These are phyloP conservation scores for Amanita jacksonii DNA, from an alignment of 768 basidiomycete species.

Conservation along the genomic window DNA sequence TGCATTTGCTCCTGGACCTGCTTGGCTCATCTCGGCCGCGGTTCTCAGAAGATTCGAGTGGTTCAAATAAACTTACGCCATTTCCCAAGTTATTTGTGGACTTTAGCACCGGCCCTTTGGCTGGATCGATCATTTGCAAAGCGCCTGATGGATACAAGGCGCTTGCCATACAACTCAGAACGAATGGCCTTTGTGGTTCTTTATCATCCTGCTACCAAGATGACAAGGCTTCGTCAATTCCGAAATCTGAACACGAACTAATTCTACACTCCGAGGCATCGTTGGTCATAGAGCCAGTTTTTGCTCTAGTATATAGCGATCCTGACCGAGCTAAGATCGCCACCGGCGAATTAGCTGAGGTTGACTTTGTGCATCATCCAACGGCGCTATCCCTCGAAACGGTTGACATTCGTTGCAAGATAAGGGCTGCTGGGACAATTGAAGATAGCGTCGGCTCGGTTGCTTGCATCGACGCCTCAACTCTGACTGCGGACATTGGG, in stretches of 20 bases:
- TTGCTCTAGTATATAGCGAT: conserved; percentile 40
- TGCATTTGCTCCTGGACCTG: conserved; percentile 31
- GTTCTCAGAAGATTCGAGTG: background rate
- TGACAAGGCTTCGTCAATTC: conserved; percentile 14
- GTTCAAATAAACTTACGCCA: conserved; percentile 5
- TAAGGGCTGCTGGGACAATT: conserved; percentile 40
- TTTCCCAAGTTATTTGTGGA: conserved; percentile 40
- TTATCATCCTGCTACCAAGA: conserved; percentile 32
- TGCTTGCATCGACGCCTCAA: conserved; percentile 32
- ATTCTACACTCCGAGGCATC: conserved; percentile 33
- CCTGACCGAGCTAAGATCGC: conserved; percentile 6
- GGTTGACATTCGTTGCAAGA: conserved; percentile 36
- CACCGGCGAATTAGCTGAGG: conserved; percentile 20
- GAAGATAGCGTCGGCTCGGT: conserved; percentile 33
- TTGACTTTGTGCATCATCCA: conserved; percentile 36
- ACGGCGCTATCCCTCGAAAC: conserved; percentile 48
- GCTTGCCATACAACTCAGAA: conserved; percentile 46
- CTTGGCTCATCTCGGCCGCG: conserved; percentile 13
- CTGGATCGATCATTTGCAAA: conserved; percentile 42
- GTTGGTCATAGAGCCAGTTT: conserved; percentile 39
- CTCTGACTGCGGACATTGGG: conserved; percentile 36
- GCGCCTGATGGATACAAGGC: conserved; percentile 28
- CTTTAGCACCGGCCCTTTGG: conserved; percentile 39
- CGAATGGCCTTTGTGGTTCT: conserved; percentile 39
- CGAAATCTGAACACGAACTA: conserved; percentile 31